Evolutionary conservation across 2,329 filamentous ascomycete genomes (phyloP), one percentile per base, ranked within the genome.

Genomic region (Emmonsiellopsis sp.): DNA sequence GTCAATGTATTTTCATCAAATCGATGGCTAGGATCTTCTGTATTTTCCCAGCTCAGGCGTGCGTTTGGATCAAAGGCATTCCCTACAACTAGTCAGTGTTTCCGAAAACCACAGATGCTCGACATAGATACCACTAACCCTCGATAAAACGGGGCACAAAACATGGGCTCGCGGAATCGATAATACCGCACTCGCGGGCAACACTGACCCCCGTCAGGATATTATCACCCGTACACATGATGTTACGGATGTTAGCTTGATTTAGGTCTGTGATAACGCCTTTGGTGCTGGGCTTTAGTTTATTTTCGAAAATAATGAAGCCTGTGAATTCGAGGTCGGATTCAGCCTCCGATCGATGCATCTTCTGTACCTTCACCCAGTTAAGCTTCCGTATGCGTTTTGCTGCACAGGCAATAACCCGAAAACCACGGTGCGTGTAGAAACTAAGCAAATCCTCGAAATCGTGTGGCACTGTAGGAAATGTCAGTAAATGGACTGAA

Each of bases 251-350:
- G 53, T 87, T 87, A 7, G 94, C 92, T 51, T 85, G 77, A 34
- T 82, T 79, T 2, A 98, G 79, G 70, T 97, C 91, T 53, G 86
- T 80, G 30, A 98, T 82, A 35, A 96, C 87, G 1, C 79, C 80
- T 1, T 87, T 80, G 0, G 92, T 96, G 16, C 82, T 90, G 1
- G 88, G 85, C 69, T 98, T 98, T 57, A 98, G 75, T 72, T 98
- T 98, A 73, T 98, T 98, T 72, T 98, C 93, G 62, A 98, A 98
- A 52, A 98, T 86, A 65, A 98, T 97, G 72, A 98, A 98, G 5
- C 93, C 93, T 37, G 91, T 80, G 65, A 98, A 97, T 45, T 92
- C 83, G 9, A 98, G 79, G 34, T 84, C 78, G 2, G 82, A 86
- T 69, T 98, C 93, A 7, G 87, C 91, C 51, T 96, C 87, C 40